A percentile compares a stretch with the other conserved stretches of the same genome.
Conservation (phyloP, 495 filamentous ascomycete genomes). For the Aspergillus panamensis region DNA sequence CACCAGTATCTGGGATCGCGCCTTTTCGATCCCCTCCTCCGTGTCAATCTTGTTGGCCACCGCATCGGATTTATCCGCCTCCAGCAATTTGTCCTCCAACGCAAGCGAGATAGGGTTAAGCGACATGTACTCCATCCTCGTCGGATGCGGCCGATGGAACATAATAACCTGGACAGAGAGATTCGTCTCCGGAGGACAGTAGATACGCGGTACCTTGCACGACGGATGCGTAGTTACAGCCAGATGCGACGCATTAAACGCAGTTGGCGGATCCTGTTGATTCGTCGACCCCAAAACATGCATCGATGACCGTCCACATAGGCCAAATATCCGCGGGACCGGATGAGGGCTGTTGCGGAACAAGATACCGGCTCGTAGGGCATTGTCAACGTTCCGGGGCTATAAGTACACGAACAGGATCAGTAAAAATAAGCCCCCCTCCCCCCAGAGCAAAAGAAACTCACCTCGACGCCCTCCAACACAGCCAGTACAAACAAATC, state of each 20-base stretch:
- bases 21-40: conserved; percentile 61
- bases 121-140: conserved; percentile 95
- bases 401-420: conserved; percentile 27
- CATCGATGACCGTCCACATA: conserved; percentile 79
- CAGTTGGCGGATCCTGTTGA: conserved; percentile 39
- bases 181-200: conserved; percentile 57
- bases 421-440: not conserved
- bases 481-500: conserved; percentile 89
- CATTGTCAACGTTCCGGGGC: conserved; percentile 78
- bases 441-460: not conserved
- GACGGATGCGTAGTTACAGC: conserved; percentile 58
- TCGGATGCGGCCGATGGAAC: conserved; percentile 81
- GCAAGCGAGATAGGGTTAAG: conserved; percentile 84
- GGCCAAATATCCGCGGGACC: conserved; percentile 71
- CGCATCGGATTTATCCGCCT: conserved; percentile 26
- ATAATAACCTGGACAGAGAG: conserved; percentile 81
- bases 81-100: conserved; percentile 66
- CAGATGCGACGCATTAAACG: conserved; percentile 68
- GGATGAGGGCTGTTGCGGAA: conserved; percentile 81
- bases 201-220: conserved; percentile 63
- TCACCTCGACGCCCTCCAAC: conserved; percentile 85
- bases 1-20: conserved; percentile 60
- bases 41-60: conserved; percentile 34
- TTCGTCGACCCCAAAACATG: conserved; percentile 84
- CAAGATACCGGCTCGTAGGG: conserved; percentile 77